Evolutionary conservation across 108 stramenopile species (phyloP), one percentile per base, ranked within the genome.

Genomic region (Cyclotella sp.): DNA sequence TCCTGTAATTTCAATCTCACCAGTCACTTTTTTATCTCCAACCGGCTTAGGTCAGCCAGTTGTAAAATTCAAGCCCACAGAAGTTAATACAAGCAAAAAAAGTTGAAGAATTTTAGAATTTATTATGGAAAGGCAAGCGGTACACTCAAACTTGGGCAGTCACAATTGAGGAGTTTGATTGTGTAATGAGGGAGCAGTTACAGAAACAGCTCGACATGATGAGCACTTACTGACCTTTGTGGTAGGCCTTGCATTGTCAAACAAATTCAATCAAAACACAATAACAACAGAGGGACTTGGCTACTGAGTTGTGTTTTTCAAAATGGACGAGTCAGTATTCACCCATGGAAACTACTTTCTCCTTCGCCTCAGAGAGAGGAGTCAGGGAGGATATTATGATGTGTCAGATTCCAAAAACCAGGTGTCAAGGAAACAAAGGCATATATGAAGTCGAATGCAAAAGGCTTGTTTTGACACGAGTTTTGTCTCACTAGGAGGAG

Each of bases 21-120:
- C n/a, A n/a, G n/a, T n/a, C n/a, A n/a, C n/a, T n/a, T n/a, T n/a
- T n/a, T n/a, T n/a, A n/a, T n/a, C n/a, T n/a, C n/a, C n/a, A n/a
- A n/a, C n/a, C n/a, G n/a, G n/a, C n/a, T n/a, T n/a, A n/a, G n/a
- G n/a, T n/a, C n/a, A n/a, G 82, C 55, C 53, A n/a, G 63, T 83
- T 12, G 43, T 74, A 30, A 65, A 83, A 54, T 79, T 83, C 47
- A 61, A 67, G 40, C 41, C 59, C 18, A 40, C 26, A 43, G 68
- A 83, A 75, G 60, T 83, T 15, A 78, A 77, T 51, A 78, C 77
- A 6, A 79, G 77, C 34, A 64, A 78, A 11, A 8, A 74, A 70
- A 53, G 82, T 83, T 55, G 62, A 63, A 41, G 21, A 63, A 28
- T 84, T 84, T 45, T 84, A 84, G 41, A 0, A 44, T 21, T 39